Base-by-base conservation (phyloP, 495 filamentous ascomycete genomes). In the Podospora australis region DNA sequence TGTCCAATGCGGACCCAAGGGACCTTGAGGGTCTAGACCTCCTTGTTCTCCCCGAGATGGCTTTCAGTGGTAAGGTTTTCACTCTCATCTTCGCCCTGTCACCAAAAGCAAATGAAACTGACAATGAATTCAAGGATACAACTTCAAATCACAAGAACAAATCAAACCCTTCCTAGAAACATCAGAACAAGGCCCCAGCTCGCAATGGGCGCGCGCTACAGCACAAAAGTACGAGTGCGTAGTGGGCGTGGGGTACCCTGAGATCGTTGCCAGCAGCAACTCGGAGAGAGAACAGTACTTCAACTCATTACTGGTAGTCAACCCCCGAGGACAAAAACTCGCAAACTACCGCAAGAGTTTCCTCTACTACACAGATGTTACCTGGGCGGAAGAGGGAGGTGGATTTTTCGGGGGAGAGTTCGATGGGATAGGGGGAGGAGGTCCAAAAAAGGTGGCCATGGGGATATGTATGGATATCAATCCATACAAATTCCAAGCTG, bases 231-330 rank as follows among this genome's bases (percentile, higher is more conserved):
- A 89, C 49, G 69, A 77, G 13, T 96, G 90, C 65, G 77, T 80
- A 51, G 88, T 96, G n/a, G 84, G 81, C 20, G 83, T 90, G 6
- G 91, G 92, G 9, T 98, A 97, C 58, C 90, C 92, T 0, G 92
- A 98, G 64, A 75, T 63, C 53, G 73, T 64, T 17, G 69, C 51
- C 54, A 14, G 65, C 57, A 53, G 63, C 64, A 53, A 60, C 68
- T 1, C 50, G 60, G 76, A 64, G 45, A 67, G 68, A 10, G 72
- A 72, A 16, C 6, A n/a, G 43, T 73, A 79, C 54, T 96, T 94
- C 69, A 98, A 96, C 69, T 86, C 88, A 6, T 79, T 86, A 20
- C 77, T 96, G 36, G 75, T 89, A 10, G 82, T 96, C n/a, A 80
- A 82, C 49, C 72, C 79, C 9, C 62, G 73, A 1, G 92, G 94